phyloP scores from a whole-genome alignment of 345 rosid species.

The Ceriops tagal region DNA sequence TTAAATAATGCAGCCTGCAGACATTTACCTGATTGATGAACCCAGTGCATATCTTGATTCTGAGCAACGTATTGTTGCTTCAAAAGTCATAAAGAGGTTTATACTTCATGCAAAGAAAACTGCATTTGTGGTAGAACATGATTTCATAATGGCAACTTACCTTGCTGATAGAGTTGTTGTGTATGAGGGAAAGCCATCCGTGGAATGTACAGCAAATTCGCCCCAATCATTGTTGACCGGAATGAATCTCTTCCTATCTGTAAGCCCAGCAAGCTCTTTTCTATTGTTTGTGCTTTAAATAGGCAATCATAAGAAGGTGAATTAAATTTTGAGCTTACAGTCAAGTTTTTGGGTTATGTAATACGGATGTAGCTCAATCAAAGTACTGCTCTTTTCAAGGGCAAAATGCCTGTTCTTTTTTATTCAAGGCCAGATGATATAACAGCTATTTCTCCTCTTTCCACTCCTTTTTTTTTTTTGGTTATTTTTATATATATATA shows the following conservation, averaged over 20 bases:
- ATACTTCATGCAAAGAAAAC: conserved; percentile 98
- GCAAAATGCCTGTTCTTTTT: too few species aligned
- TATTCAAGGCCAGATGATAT: too few species aligned
- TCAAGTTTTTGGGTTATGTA: too few species aligned
- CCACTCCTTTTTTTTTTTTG: too few species aligned
- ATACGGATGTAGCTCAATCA: too few species aligned
- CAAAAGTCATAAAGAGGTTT: conserved; percentile 95
- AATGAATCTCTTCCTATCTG: conserved; percentile 96
- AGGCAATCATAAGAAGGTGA: too few species aligned
- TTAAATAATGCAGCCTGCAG: conserved; percentile 83
- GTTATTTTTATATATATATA: too few species aligned
- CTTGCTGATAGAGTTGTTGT: conserved; percentile 94
- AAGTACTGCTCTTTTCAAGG: too few species aligned
- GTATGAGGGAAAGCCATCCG: conserved; percentile 83
- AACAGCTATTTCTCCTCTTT: too few species aligned
- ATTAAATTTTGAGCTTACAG: too few species aligned
- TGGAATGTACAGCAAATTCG: conserved; percentile 85
- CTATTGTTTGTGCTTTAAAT: neutral
- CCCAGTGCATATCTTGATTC: conserved; percentile 99
- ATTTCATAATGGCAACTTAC: conserved; percentile 96
- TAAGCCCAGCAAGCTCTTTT: conserved; percentile 35
- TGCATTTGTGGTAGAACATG: conserved; percentile 98
- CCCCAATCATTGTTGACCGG: conserved; percentile 96
- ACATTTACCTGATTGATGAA: conserved; percentile 94
- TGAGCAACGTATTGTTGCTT: conserved; percentile 98